Evolutionary conservation across 2,329 filamentous ascomycete genomes (phyloP), one percentile per base, ranked within the genome.

Genomic region (Aspergillus puulaauensis): DNA sequence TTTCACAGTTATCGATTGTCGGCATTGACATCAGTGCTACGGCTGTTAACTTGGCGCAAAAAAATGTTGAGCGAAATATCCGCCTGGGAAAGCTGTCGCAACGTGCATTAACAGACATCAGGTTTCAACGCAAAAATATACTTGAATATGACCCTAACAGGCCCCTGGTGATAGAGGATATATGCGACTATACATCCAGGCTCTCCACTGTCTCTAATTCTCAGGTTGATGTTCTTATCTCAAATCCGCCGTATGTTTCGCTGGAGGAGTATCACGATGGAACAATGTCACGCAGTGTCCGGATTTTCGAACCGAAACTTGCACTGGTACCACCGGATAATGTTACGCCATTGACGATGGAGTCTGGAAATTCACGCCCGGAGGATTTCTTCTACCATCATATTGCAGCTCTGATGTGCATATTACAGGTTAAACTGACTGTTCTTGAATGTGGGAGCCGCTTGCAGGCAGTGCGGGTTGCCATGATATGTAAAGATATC

Each of bases 181-280:
- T 68, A 11, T 40, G 71, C 2, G 23, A 15, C 6, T 27, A 56
- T 17, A 46, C 39, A 5, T 21, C 40, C 4, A 23, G 31, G 9
- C 50, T 47, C 19, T 31, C 50, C 15, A 51, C 21, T 8, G 8
- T 47, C 27, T 23, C 21, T n/a, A 23, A 47, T 19, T 40, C 40
- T 23, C 49, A 56, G 21, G 76, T 74, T 68, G 87, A 96, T 61
- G 76, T 98, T 4, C 75, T 99, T 1, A 83, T 95, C 37, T 90
- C 90, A 1, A 99, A 99, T 68, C 95, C 95, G 15, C 95, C 95
- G 0, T 98, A 98, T 71, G 88, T 98, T 51, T 96, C 92, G 2
- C 77, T 80, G 0, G 64, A 70, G 3, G 84, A 83, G 7, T 92
- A 90, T 67, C 74, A 59, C 6, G 65, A 80, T 40, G 81, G 75